phyloP scores from a whole-genome alignment of 805 yeast genomes.

The Candida nonsorbophila region DNA sequence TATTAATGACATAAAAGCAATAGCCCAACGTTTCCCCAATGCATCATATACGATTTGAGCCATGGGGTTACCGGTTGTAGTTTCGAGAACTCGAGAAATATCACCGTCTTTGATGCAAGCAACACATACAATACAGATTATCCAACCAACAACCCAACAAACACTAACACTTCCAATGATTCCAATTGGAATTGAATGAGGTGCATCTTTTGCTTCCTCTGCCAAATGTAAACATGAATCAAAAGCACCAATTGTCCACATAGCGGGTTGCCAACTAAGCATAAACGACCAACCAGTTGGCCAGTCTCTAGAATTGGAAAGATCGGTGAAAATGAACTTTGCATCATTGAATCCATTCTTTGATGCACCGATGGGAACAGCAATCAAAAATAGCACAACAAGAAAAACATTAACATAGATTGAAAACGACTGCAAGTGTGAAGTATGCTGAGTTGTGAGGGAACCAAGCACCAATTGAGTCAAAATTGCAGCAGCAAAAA shows the following conservation, averaged over 20 bases:
- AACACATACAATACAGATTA: conserved; percentile 46
- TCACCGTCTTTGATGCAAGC: conserved; percentile 51
- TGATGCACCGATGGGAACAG: conserved; percentile 56
- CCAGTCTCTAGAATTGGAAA: conserved; percentile 50
- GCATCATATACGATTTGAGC: conserved; percentile 62
- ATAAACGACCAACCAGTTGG: conserved; percentile 35
- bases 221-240: conserved; percentile 71
- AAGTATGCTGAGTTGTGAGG: conserved; percentile 50
- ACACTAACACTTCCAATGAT: conserved; percentile 53
- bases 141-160: conserved; percentile 57
- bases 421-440: conserved; percentile 56
- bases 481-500: conserved; percentile 56
- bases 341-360: conserved; percentile 17
- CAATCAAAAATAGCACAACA: conserved; percentile 53
- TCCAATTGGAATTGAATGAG: conserved; percentile 60
- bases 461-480: conserved; percentile 50
- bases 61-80: conserved; percentile 55
- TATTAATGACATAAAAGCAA: conserved; percentile 56
- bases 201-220: conserved; percentile 64
- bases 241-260: conserved; percentile 74
- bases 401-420: conserved; percentile 49
- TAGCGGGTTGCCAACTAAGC: conserved; percentile 58
- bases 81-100: conserved; percentile 33
- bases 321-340: conserved; percentile 49
- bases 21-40: conserved; percentile 60